Percentiles rank a stretch among this genome's conserved stretches.
phyloP scores from a whole-genome alignment of 805 yeast genomes.

The Kazachstania kunashirensis region DNA sequence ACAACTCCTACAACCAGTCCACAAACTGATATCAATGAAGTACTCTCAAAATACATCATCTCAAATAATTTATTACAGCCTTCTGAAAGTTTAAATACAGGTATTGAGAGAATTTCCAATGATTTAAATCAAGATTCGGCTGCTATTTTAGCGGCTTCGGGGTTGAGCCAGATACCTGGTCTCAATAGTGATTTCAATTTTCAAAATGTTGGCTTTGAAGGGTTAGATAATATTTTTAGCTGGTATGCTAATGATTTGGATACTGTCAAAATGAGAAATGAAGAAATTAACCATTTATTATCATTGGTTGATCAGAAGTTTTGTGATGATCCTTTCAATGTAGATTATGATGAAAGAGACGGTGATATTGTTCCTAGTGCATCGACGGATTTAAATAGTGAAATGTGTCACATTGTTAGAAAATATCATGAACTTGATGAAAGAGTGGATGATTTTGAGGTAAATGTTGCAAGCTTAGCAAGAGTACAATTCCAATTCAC shows the following conservation, averaged over 20 bases:
- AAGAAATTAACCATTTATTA: slow-evolving; percentile 16
- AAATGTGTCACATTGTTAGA: slow-evolving; percentile 26
- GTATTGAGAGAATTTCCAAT: slow-evolving; percentile 21
- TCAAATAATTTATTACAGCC: slow-evolving; percentile 19
- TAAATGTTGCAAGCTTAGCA: slow-evolving; percentile 30
- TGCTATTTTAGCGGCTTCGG: slow-evolving; percentile 29
- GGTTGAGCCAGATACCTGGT: slow-evolving; percentile 25
- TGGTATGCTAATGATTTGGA: slow-evolving; percentile 11
- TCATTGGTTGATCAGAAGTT: slow-evolving; percentile 22
- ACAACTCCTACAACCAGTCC: slow-evolving; percentile 30
- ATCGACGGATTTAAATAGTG: slow-evolving; percentile 20
- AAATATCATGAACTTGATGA: slow-evolving; percentile 27
- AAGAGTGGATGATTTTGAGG: slow-evolving; percentile 29
- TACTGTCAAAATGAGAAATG: slow-evolving; percentile 7
- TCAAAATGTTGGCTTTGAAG: slow-evolving; percentile 26
- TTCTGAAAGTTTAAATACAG: slow-evolving; percentile 23
- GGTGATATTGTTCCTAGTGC: slow-evolving; percentile 27
- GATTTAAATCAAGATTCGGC: slow-evolving; percentile 28
- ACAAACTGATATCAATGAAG: slow-evolving; percentile 26
- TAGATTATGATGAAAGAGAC: slow-evolving; percentile 22
- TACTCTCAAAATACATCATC: slow-evolving; percentile 23
- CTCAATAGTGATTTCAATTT: slow-evolving; percentile 23
- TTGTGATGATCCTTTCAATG: slow-evolving; percentile 27
- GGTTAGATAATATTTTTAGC: slow-evolving; percentile 22
- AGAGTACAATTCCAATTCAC: slow-evolving; percentile 30